Evolutionary conservation across 495 filamentous ascomycete genomes (phyloP).

Genomic region (Achaetomiella virescens): DNA sequence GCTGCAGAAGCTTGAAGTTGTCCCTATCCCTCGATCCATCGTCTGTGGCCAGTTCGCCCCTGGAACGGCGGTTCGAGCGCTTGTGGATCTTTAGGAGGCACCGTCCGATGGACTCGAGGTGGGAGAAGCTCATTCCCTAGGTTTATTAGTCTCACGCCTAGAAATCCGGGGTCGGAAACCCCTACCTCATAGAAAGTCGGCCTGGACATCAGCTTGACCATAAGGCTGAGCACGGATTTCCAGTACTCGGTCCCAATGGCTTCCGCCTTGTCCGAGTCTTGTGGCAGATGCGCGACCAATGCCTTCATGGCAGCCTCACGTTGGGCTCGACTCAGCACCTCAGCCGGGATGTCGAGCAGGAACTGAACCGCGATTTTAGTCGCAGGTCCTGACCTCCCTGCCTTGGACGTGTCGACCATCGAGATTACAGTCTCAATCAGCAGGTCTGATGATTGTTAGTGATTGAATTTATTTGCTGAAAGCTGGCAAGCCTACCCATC

Average conservation of each 20-base stretch:
- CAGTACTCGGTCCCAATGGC: slow-evolving; percentile 19
- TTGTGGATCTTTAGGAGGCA: slow-evolving; percentile 13
- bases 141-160: not conserved
- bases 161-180: not conserved
- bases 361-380: slow-evolving; percentile 20
- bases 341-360: slow-evolving; percentile 18
- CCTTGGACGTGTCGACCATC: slow-evolving; percentile 17
- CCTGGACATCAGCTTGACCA: slow-evolving; percentile 41
- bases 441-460: slow-evolving; percentile 2
- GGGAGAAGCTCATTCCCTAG: slow-evolving; percentile 25
- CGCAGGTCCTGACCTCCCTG: not conserved
- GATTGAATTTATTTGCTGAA: not conserved
- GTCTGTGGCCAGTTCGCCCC: slow-evolving; percentile 7
- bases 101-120: slow-evolving; percentile 23
- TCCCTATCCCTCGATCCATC: slow-evolving; percentile 7
- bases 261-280: slow-evolving; percentile 6
- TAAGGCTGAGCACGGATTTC: slow-evolving; percentile 36
- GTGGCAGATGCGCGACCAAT: slow-evolving; percentile 15
- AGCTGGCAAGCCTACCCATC: slow-evolving; percentile 9
- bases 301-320: slow-evolving; percentile 23
- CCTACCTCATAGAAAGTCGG: slow-evolving; percentile 46
- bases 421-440: slow-evolving; percentile 17
- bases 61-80: slow-evolving; percentile 12
- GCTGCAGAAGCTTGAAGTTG: slow-evolving; percentile 23
- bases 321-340: slow-evolving; percentile 17